Evolutionary conservation across 148 eudicot species (phyloP), one percentile per base, ranked within the genome.

Genomic region (Vaccinium myrtillus): DNA sequence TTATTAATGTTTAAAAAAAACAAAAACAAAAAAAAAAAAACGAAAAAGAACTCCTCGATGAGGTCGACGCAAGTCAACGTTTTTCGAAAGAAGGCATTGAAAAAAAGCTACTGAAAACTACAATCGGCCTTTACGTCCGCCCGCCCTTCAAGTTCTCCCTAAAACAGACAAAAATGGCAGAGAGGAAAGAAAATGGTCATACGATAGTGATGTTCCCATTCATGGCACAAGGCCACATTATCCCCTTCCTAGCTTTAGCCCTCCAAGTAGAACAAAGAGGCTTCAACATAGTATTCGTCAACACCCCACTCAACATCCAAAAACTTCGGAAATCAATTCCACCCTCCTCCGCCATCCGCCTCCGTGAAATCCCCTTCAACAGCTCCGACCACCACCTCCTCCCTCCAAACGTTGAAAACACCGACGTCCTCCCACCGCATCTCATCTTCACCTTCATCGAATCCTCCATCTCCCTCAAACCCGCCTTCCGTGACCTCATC

Each of bases 221-320:
- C 90, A 92, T 92, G 93, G 92, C 92, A 15, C 89, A 91, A 86
- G 95, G 95, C 78, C 95, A 94, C 67, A 86, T 94, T 8, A 91
- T 87, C 78, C 93, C 95, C 10, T 90, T 90, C 90, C 81, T 94
- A 48, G 90, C 94, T 63, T 88, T 92, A 59, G 92, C 93, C 25
- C 70, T 82, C 0, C 78, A 86, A 21, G 79, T 90, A 0, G 87
- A 89, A 21, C 80, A 84, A 48, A 89, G 74, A 25, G 91, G 91
- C 1, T 93, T 84, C 87, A 36, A 73, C 50, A 78, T 92, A 58
- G 89, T 87, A 80, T 85, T 90, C 58, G 65, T 93, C 15, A 91
- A 87, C 87, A 93, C 96, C 50, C 91, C 90, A 11, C 91, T 86
- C 73, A 92, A 93, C 87, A 81, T 92, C 84, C 70, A 82, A 11